Conservation (phyloP, 139 green algal genomes). For the Limnomonas spitsbergensis region DNA sequence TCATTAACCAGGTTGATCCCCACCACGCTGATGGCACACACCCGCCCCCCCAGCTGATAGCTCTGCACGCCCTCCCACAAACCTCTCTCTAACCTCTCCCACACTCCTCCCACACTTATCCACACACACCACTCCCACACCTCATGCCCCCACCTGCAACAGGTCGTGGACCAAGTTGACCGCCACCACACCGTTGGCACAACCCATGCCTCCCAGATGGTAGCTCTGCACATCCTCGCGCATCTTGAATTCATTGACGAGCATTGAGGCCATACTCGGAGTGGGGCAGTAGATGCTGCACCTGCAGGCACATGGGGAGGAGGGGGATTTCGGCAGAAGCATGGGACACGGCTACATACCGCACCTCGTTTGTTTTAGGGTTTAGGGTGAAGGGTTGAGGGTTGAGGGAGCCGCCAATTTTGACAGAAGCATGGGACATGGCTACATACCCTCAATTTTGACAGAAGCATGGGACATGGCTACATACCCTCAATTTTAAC, state of each 20-base stretch:
- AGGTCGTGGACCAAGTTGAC: constrained; percentile 71
- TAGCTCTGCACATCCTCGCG: constrained; percentile 26
- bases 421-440: no score
- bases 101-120: no score
- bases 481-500: no score
- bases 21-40: constrained; percentile 51
- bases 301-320: not conserved
- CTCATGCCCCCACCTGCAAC: constrained; percentile 28
- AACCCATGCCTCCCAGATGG: constrained; percentile 75
- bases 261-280: constrained; percentile 66
- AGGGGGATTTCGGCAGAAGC: not conserved
- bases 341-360: no score
- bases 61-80: constrained; percentile 62
- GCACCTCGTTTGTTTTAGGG: no score
- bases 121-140: not conserved
- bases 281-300: constrained; percentile 72
- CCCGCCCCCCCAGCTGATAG: constrained; percentile 62
- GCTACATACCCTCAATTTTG: no score
- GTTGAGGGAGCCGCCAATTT: no score
- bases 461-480: no score
- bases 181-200: constrained; percentile 67
- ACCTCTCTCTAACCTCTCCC: no score
- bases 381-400: no score
- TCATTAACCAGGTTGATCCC: constrained; percentile 68
- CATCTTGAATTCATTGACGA: constrained; percentile 66